Conservation (phyloP, 768 basidiomycete genomes). For the Lentinula sp. region DNA sequence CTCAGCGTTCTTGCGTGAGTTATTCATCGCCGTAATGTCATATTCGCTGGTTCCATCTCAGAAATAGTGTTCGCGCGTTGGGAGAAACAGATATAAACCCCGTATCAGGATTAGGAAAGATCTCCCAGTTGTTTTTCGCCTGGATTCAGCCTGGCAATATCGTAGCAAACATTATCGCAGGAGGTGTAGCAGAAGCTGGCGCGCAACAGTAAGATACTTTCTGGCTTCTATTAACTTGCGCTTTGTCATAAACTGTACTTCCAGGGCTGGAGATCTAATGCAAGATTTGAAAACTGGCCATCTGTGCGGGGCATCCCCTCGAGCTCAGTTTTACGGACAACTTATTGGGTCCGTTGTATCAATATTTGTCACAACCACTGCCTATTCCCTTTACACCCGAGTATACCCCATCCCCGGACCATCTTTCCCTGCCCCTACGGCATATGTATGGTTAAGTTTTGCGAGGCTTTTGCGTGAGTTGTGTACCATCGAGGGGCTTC, state of each 20-base stretch:
- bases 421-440: constrained; percentile 93
- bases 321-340: constrained; percentile 93
- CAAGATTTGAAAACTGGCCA: constrained; percentile 98
- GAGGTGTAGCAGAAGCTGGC: constrained; percentile 95
- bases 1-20: constrained; percentile 83
- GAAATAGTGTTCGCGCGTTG: constrained; percentile 75
- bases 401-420: constrained; percentile 90
- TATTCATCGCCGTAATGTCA: background rate
- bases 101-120: constrained; percentile 90
- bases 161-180: constrained; percentile 97
- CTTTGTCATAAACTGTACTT: background rate
- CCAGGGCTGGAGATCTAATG: constrained; percentile 94
- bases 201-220: constrained; percentile 66
- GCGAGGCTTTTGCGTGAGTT: constrained; percentile 69
- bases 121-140: constrained; percentile 91
- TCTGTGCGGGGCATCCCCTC: constrained; percentile 83
- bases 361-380: constrained; percentile 83
- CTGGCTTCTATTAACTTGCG: background rate
- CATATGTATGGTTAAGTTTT: constrained; percentile 86
- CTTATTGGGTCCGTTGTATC: constrained; percentile 86
- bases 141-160: constrained; percentile 93
- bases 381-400: constrained; percentile 80
- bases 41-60: constrained; percentile 4
- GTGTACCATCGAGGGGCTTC: background rate
- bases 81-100: constrained; percentile 96